phyloP scores from a whole-genome alignment of 1,139 yeast genomes.

The Pichia sp. region DNA sequence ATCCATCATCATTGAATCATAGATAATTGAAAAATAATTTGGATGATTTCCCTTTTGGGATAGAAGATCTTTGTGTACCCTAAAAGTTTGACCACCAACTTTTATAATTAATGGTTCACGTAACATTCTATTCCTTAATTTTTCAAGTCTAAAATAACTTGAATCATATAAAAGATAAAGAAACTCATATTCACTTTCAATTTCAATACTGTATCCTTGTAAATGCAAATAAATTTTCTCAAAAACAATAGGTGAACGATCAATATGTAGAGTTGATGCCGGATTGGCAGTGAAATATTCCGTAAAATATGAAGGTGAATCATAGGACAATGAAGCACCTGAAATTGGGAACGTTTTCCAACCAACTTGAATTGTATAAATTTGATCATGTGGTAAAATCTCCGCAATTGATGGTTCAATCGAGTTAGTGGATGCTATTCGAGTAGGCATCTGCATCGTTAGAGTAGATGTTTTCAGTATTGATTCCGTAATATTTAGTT shows the following conservation, averaged over 20 bases:
- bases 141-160: conserved; percentile 57
- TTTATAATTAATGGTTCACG: conserved; percentile 52
- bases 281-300: conserved; percentile 35
- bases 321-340: conserved; percentile 82
- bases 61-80: conserved; percentile 49
- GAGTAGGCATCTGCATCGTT: background rate
- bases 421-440: background rate
- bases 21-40: conserved; percentile 64
- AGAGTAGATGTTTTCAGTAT: too few species aligned
- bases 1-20: conserved; percentile 43
- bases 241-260: conserved; percentile 68
- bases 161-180: conserved; percentile 67
- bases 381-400: conserved; percentile 55
- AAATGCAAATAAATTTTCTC: conserved; percentile 60
- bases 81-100: conserved; percentile 56
- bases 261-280: conserved; percentile 51
- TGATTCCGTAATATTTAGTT: too few species aligned
- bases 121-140: conserved; percentile 43
- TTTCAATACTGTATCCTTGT: conserved; percentile 65
- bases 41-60: conserved; percentile 60
- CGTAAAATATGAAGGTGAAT: conserved; percentile 61
- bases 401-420: conserved; percentile 37
- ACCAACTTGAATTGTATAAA: conserved; percentile 72
- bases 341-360: conserved; percentile 49
- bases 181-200: conserved; percentile 52